Conservation (phyloP, 768 basidiomycete genomes). For the Podaxis carcinomalis region DNA sequence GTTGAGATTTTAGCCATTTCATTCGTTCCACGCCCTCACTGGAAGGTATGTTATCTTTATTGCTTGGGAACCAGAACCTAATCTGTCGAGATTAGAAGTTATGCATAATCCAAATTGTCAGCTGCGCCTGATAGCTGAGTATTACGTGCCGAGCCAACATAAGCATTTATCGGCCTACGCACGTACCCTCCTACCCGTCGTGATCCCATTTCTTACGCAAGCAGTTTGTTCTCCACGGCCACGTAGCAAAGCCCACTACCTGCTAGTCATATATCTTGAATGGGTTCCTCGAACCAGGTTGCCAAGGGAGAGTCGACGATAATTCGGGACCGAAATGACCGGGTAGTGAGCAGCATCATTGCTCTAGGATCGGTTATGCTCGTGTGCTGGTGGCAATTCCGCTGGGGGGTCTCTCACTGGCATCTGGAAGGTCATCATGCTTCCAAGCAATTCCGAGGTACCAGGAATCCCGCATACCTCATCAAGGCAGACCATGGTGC, state of each 20-base stretch:
- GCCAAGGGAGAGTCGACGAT: neutral
- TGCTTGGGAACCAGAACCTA: neutral
- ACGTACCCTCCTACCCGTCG: too few species aligned
- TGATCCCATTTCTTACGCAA: too few species aligned
- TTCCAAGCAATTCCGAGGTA: neutral
- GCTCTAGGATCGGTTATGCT: neutral
- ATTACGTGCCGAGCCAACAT: neutral
- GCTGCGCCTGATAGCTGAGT: too few species aligned
- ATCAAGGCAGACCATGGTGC: slow-evolving; percentile 69
- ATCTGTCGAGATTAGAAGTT: neutral
- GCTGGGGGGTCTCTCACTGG: neutral
- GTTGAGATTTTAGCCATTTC: neutral
- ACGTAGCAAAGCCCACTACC: neutral
- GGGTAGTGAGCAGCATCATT: neutral
- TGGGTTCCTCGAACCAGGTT: neutral
- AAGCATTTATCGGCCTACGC: neutral
- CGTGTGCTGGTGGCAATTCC: neutral
- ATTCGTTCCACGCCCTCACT: neutral
- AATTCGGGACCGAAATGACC: neutral
- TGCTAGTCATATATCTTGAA: neutral
- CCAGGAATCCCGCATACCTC: slow-evolving; percentile 40
- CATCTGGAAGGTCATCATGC: neutral
- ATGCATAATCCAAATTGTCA: neutral
- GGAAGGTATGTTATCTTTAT: neutral
- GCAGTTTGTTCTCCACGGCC: too few species aligned